Evolutionary conservation across 495 filamentous ascomycete species (phyloP).

Genomic region (Elasticomyces elasticus): DNA sequence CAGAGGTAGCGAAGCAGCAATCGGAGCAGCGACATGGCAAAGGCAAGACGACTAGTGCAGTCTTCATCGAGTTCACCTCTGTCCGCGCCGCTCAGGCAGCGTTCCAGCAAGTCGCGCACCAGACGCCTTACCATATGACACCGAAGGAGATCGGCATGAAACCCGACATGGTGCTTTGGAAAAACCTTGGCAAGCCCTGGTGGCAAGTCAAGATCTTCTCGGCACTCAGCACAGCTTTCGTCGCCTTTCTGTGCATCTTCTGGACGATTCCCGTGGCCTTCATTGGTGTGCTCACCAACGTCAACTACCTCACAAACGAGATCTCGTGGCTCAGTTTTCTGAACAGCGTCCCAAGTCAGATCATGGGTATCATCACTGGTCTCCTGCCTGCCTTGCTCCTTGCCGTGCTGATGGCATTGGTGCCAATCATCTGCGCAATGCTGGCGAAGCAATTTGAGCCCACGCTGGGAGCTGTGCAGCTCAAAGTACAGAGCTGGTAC

Average conservation of each 20-base stretch:
- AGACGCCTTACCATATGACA: slow-evolving; percentile 79
- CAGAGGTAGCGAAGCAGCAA: slow-evolving; percentile 66
- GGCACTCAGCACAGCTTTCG: slow-evolving; percentile 56
- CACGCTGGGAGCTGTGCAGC: slow-evolving; percentile 64
- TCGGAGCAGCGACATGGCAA: slow-evolving; percentile 59
- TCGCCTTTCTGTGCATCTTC: slow-evolving; percentile 74
- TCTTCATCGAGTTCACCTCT: slow-evolving; percentile 77
- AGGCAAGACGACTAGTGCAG: slow-evolving; percentile 53
- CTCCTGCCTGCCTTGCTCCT: slow-evolving; percentile 71
- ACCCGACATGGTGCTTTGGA: slow-evolving; percentile 81
- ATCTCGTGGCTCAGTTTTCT: slow-evolving; percentile 63
- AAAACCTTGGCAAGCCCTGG: slow-evolving; percentile 74
- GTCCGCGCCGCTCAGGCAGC: slow-evolving; percentile 78
- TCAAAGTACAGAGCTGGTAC: slow-evolving; percentile 81
- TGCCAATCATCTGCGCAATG: slow-evolving; percentile 72
- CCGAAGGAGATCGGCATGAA: slow-evolving; percentile 78
- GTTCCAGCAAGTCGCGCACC: slow-evolving; percentile 76
- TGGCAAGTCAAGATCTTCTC: slow-evolving; percentile 67
- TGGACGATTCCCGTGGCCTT: slow-evolving; percentile 87
- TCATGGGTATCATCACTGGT: slow-evolving; percentile 75
- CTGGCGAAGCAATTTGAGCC: slow-evolving; percentile 69
- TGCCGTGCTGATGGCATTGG: slow-evolving; percentile 74
- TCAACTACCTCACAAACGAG: slow-evolving; percentile 52
- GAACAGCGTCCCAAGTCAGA: slow-evolving; percentile 48
- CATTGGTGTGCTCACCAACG: slow-evolving; percentile 79